Evolutionary conservation across 202 grass and related monocot genomes (phyloP), one percentile per base, ranked within the genome.

Genomic region (Schoenoplectus triqueter): DNA sequence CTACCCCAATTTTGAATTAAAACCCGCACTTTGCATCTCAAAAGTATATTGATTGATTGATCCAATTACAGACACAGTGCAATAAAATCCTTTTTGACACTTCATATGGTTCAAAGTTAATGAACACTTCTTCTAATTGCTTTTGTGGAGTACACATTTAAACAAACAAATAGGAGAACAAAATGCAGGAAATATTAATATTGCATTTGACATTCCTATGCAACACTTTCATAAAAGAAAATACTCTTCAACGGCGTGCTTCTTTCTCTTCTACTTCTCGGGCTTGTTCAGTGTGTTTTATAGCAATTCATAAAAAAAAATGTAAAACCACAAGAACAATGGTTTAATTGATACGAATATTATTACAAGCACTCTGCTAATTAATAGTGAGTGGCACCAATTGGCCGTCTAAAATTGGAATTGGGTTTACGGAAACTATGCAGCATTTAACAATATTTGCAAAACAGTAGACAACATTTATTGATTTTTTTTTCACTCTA

Each of bases 1-100:
- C 73, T 0, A 77, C 20, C 51, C 73, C 20, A 57, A 7, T 15
- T 59, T 59, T 57, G 51, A n/a, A 78, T 40, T 59, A 15, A 41
- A 39, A 59, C 41, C 13, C 52, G 1, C 10, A 2, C 6, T 78
- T 60, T 60, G 22, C 14, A 41, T 61, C 14, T 10, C 54, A 78
- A 54, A 78, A 61, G 54, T 60, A 9, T 5, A 57, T 42, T 78
- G 13, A 31, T 75, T 75, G 69, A 56, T 54, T 70, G 70, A 73
- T 75, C 74, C 52, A 59, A 40, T 14, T 57, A 40, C 5, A 41
- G 11, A 4, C 17, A 57, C 2, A 78, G 52, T 73, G 44, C 13
- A 14, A 31, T 31, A 44, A 0, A 0, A 78, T 20, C 56, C 22
- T 78, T 78, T 60, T 44, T 57, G 31, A n/a, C 51, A 42, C 14